Evolutionary conservation across 2,329 filamentous ascomycete species (phyloP).

Genomic region (Juglanconis oblonga): DNA sequence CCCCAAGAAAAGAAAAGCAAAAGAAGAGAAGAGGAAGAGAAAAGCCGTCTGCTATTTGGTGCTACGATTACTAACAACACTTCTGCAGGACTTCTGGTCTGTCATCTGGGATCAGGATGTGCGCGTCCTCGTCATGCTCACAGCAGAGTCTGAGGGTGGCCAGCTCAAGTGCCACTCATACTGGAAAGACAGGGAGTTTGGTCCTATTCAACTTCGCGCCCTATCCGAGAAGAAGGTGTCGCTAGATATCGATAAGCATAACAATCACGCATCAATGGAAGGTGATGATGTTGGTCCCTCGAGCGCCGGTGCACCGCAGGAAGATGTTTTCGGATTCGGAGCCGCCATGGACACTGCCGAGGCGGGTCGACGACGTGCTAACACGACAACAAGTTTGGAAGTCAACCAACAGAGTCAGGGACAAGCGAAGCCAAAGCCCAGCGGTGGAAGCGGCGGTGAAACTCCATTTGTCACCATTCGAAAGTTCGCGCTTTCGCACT

Average conservation of each 20-base stretch:
- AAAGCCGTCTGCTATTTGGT: neutral
- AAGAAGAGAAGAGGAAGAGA: too few species aligned
- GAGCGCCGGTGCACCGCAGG: constrained; percentile 19
- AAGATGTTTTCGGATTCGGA: constrained; percentile 20
- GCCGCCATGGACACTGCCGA: constrained; percentile 29
- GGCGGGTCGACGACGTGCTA: constrained; percentile 48
- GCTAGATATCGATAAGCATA: constrained; percentile 63
- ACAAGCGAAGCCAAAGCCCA: constrained; percentile 26
- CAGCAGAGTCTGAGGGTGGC: constrained; percentile 87
- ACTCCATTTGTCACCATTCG: constrained; percentile 77
- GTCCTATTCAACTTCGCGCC: constrained; percentile 68
- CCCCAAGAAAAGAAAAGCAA: too few species aligned
- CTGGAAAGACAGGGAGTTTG: constrained; percentile 79
- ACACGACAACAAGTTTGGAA: constrained; percentile 48
- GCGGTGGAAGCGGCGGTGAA: constrained; percentile 41
- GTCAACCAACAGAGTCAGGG: constrained; percentile 27
- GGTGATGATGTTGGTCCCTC: constrained; percentile 27
- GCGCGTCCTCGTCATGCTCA: constrained; percentile 93
- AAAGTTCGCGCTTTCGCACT: constrained; percentile 80
- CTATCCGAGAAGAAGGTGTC: constrained; percentile 82
- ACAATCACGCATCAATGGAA: constrained; percentile 33
- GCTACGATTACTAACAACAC: constrained; percentile 25
- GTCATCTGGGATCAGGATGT: constrained; percentile 97
- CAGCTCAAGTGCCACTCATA: constrained; percentile 95
- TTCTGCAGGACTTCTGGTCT: constrained; percentile 88